Base-by-base conservation (phyloP, 345 rosid genomes). In the Reutealis trisperma region DNA sequence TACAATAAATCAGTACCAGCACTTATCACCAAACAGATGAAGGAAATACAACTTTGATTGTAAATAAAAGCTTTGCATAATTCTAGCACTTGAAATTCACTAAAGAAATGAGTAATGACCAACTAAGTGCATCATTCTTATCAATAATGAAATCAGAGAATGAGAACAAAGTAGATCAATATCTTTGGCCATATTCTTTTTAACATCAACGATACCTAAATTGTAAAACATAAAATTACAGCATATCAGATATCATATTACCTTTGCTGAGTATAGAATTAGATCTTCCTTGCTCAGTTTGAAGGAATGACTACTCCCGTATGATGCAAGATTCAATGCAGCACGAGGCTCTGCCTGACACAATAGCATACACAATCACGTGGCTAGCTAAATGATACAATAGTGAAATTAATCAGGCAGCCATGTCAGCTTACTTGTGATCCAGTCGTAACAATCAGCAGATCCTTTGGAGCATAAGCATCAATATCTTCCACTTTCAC, bases 301-400 rank as follows among this genome's bases (percentile, higher is more conserved):
- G 85, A 96, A 89, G 61, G 96, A 84, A 77, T 91, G 92, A 83
- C 98, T 92, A 69, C 90, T 87, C 77, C 98, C 99, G 87, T 87
- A 93, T 19, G 99, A 96, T 63, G 98, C 98, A 81, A 93, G 97
- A 90, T 93, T 96, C 85, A 96, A 81, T 75, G 99, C 97, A 57
- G 96, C 97, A 15, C 94, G 98, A 79, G 98, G 98, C 85, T 96
- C 98, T 90, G 99, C 99, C 99, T 96, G 97, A 86, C 88, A 78
- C 81, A 67, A 49, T 16, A 79, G 73, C 63, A 74, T 61, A 73
- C 66, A 75, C n/a, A 71, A 82, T 86, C 83, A 84, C 79, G 81
- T 45, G 68, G 49, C 79, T 45, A 81, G 70, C 76, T 73, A 79
- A 71, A 58, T 75, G 51, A n/a, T 52, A 66, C 59, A 72, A 5